Base-by-base conservation (phyloP, 768 basidiomycete genomes). In the Boletellus sp. region DNA sequence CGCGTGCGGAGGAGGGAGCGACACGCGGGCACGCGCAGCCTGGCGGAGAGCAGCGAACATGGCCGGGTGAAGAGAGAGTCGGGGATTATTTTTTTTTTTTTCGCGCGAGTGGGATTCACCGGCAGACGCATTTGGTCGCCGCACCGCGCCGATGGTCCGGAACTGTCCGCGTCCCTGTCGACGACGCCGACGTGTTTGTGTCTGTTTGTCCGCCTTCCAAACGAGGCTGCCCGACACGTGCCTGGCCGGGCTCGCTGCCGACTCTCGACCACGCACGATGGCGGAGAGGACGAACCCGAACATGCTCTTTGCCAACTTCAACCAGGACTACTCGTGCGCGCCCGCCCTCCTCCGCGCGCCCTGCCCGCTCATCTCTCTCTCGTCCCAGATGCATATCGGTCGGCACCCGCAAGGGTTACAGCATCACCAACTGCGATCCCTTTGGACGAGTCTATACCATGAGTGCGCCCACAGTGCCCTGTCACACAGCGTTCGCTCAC, bases 371-470 rank as follows among this genome's bases (percentile, higher is more conserved):
- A 19, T 23, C 24, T 11, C 33, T 32, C 34, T 17, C 52, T 58
- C 23, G 26, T 48, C 22, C 23, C 50, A 84, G 89, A 55, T 97
- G 94, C 65, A 83, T 98, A 52, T 93, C 93, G 4, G 89, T 97
- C 16, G 96, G 95, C 0, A 95, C 95, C 32, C 82, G 89, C 56
- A 93, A 88, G 67, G 96, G 96, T 1, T 99, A 98, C 65, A 90
- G 87, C 59, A 95, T 99, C 68, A 92, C 92, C 36, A 99, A 99
- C 62, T 96, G 94, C 66, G 96, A 98, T 64, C 96, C 96, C 44
- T 99, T 93, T 64, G 96, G 95, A 32, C 77, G 91, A 56, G 94
- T 99, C 8, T 95, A 94, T 61, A 92, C 91, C 6, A 88, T 86
- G 81, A 93, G 94, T 94, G 65, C 65, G 91, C 79, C 38, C 47